Conservation (phyloP, 176 grass and related monocot genomes). For the Oryza punctata region DNA sequence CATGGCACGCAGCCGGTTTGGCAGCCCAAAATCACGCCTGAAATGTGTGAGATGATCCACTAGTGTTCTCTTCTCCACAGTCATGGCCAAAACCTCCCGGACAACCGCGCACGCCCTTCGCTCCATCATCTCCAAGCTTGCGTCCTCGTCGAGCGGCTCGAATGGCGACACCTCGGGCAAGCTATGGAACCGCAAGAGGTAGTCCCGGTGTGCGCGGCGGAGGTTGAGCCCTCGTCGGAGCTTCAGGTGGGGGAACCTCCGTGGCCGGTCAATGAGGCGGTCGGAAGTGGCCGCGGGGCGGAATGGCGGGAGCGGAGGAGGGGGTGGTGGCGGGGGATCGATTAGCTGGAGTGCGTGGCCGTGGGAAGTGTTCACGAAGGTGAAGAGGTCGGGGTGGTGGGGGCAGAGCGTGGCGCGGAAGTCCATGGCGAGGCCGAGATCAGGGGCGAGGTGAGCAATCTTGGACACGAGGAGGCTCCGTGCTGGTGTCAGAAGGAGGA, state of each 20-base stretch:
- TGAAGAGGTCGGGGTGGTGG: constrained; percentile 49
- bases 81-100: constrained; percentile 71
- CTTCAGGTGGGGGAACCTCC: constrained; percentile 57
- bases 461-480: constrained; percentile 49
- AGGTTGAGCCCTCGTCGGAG: constrained; percentile 74
- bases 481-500: constrained; percentile 53
- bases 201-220: constrained; percentile 57
- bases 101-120: constrained; percentile 68
- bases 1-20: constrained; percentile 62
- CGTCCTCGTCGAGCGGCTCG: constrained; percentile 9
- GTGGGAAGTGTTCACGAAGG: constrained; percentile 51
- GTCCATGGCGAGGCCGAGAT: constrained; percentile 69
- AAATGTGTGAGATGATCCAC: constrained; percentile 72
- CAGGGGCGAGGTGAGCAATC: constrained; percentile 67
- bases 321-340: constrained; percentile 18
- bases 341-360: constrained; percentile 56
- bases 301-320: constrained; percentile 27
- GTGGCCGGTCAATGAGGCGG: constrained; percentile 62
- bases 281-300: neutral
- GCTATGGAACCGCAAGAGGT: constrained; percentile 56
- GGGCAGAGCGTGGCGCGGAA: constrained; percentile 66
- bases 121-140: constrained; percentile 56
- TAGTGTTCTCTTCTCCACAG: constrained; percentile 72
- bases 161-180: constrained; percentile 63
- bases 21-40: constrained; percentile 69